A percentile compares a stretch with the other conserved stretches of the same genome.
Conservation (phyloP, 2,329 filamentous ascomycete species). For the Aureobasidium mangrovei region DNA sequence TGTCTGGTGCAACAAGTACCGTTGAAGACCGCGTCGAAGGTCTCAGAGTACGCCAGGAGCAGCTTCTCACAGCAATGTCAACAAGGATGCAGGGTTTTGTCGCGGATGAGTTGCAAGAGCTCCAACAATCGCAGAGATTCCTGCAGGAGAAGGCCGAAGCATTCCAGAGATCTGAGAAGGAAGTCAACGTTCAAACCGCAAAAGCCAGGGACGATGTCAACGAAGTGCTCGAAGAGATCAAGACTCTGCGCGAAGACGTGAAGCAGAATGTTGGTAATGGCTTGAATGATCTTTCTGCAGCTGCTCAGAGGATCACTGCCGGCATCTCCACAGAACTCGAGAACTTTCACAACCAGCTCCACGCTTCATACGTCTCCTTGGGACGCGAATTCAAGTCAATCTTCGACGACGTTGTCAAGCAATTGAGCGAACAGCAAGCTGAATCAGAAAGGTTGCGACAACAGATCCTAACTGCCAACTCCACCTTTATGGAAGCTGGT, state of each 20-base stretch:
- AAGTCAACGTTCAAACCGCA: constrained; percentile 59
- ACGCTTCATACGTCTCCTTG: constrained; percentile 72
- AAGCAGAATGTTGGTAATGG: constrained; percentile 80
- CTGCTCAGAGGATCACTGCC: constrained; percentile 79
- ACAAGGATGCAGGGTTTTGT: constrained; percentile 70
- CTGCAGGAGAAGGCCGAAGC: constrained; percentile 59
- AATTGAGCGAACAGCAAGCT: constrained; percentile 64
- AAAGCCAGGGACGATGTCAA: constrained; percentile 80
- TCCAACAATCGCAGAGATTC: constrained; percentile 61
- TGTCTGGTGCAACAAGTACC: constrained; percentile 64
- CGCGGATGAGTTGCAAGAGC: constrained; percentile 59
- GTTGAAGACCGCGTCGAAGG: constrained; percentile 67
- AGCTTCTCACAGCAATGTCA: constrained; percentile 59
- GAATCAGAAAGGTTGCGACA: constrained; percentile 66
- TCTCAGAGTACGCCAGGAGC: constrained; percentile 64
- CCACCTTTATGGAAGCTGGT: constrained; percentile 59
- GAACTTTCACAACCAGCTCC: constrained; percentile 75
- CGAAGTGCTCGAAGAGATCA: constrained; percentile 82
- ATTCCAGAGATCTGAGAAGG: constrained; percentile 59
- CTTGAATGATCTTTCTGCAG: constrained; percentile 69
- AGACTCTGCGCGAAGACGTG: constrained; percentile 76
- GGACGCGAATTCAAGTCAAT: constrained; percentile 78
- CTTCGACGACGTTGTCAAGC: constrained; percentile 71
- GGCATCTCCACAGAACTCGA: constrained; percentile 81
- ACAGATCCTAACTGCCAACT: constrained; percentile 63